Percentiles rank a stretch among this genome's conserved stretches.
phyloP scores from a whole-genome alignment of 1,139 yeast species.

The Geotrichum klebahnii region DNA sequence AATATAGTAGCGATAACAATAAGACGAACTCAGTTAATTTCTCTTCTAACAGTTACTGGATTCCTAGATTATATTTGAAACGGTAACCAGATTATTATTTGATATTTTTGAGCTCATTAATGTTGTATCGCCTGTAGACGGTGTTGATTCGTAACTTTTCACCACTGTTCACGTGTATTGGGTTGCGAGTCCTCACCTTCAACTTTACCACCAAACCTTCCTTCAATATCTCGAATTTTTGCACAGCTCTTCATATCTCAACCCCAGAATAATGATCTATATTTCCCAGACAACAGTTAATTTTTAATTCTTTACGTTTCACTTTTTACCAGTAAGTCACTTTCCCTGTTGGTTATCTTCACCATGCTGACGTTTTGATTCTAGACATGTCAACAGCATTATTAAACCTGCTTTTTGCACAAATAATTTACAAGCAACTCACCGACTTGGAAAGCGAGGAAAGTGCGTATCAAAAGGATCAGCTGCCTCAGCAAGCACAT shows the following conservation, averaged over 20 bases:
- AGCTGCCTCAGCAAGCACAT: not conserved
- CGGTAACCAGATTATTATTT: too few relatives aligned
- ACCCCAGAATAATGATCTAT: not conserved
- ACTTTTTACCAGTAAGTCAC: not conserved
- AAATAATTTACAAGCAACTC: slow-evolving; percentile 35
- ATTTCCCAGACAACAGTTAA: not conserved
- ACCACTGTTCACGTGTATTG: not conserved
- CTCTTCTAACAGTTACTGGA: too few relatives aligned
- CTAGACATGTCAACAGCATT: slow-evolving; percentile 33
- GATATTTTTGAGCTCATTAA: too few relatives aligned
- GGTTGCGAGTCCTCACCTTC: not conserved
- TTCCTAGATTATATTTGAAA: too few relatives aligned
- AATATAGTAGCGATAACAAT: too few relatives aligned
- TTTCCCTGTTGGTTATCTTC: not conserved
- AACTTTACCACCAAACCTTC: too few relatives aligned
- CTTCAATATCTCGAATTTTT: too few relatives aligned
- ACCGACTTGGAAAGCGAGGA: slow-evolving; percentile 27
- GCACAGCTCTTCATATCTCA: too few relatives aligned
- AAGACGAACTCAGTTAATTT: too few relatives aligned
- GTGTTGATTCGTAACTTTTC: not conserved
- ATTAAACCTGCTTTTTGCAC: slow-evolving; percentile 35
- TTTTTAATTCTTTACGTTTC: not conserved
- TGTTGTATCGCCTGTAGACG: too few relatives aligned
- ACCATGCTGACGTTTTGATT: slow-evolving; percentile 28
- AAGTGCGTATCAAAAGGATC: not conserved